These are phyloP conservation scores for Volvox carteri DNA, from an alignment of 163 green algal genomes.

Conservation along the genomic window DNA sequence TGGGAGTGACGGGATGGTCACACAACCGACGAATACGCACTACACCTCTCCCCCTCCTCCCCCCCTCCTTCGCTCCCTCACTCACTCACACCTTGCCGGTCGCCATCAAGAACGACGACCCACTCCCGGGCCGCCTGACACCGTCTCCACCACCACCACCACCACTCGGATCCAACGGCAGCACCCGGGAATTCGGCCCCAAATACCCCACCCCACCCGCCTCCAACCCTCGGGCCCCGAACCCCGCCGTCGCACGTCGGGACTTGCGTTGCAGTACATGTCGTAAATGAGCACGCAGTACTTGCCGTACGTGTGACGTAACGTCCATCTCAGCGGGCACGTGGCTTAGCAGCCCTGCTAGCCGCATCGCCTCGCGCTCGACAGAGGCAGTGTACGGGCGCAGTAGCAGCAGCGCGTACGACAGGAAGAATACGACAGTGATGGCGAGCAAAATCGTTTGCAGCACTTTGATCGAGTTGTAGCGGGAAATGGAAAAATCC, in stretches of 20 bases:
- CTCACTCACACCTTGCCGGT: neutral
- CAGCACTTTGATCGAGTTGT: conserved; percentile 41
- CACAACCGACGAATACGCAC: neutral
- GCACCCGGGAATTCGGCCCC: no score
- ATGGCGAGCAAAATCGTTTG: conserved; percentile 1
- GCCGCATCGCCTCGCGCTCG: conserved; percentile 25
- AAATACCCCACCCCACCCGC: no score
- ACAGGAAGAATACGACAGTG: conserved; percentile 12
- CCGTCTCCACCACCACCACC: no score
- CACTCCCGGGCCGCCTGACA: no score
- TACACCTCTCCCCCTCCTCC: neutral
- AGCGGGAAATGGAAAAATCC: conserved; percentile 35
- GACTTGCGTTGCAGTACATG: neutral
- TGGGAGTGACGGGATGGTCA: no score
- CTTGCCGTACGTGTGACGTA: conserved; percentile 21
- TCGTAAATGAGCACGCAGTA: conserved; percentile 10
- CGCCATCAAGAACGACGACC: no score
- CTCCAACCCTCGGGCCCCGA: neutral
- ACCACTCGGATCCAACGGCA: no score
- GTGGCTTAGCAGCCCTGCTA: conserved; percentile 49
- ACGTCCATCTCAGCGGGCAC: conserved; percentile 56
- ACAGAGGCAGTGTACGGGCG: conserved; percentile 19
- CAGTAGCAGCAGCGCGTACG: conserved; percentile 20
- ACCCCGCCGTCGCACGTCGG: neutral
- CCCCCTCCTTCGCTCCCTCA: neutral